phyloP scores from a whole-genome alignment of 2,329 filamentous ascomycete genomes.

The Epichloe sp. region DNA sequence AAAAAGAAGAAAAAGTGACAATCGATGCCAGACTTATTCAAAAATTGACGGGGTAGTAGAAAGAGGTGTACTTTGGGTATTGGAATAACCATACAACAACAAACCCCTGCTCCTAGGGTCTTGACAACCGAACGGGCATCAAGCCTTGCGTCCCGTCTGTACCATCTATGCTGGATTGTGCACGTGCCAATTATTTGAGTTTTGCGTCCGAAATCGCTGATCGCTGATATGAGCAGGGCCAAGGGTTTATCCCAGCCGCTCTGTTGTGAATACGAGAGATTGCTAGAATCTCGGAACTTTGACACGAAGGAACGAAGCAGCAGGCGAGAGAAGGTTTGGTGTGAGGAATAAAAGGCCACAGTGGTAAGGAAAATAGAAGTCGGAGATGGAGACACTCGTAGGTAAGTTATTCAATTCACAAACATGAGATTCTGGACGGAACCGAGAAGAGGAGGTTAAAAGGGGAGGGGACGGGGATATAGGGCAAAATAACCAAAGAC shows the following conservation, averaged over 20 bases:
- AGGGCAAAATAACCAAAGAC: neutral
- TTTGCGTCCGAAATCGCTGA: neutral
- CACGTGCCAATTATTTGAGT: neutral
- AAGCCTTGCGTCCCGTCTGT: neutral
- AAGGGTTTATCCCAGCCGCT: neutral
- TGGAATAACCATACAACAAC: neutral
- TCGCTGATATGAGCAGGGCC: neutral
- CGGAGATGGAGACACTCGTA: too few relatives aligned
- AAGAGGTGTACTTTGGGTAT: neutral
- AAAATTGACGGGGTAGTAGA: neutral
- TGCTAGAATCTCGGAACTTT: neutral
- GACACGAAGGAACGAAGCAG: neutral
- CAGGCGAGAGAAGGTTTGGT: neutral
- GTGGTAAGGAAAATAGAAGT: neutral
- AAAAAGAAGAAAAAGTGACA: neutral
- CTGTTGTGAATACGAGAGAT: neutral
- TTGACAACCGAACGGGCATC: neutral
- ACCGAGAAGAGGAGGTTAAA: neutral
- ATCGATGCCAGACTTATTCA: neutral
- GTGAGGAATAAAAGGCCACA: neutral
- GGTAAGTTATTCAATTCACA: too few relatives aligned
- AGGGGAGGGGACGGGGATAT: neutral
- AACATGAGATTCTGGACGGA: neutral
- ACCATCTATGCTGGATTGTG: neutral
- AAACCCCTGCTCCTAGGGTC: neutral